These are phyloP conservation scores for Cercophora newfieldiana DNA, from an alignment of 495 filamentous ascomycete species.

Conservation along the genomic window DNA sequence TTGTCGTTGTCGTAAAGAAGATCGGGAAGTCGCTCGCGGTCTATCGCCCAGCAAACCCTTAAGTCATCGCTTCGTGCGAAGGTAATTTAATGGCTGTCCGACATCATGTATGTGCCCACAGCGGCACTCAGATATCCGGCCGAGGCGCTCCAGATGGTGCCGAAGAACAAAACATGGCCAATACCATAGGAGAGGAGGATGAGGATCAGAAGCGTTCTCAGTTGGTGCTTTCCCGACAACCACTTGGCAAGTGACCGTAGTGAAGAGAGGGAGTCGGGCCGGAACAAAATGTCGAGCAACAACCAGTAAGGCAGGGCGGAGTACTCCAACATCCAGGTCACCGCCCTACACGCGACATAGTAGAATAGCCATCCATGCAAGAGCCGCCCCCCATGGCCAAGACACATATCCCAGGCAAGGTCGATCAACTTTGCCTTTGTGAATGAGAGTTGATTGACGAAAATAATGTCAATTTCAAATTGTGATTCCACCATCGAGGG, in stretches of 20 bases:
- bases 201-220: background rate
- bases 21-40: background rate
- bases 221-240: background rate
- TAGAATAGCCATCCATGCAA: slow-evolving; percentile 15
- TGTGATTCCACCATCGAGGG: slow-evolving; percentile 1
- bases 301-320: background rate
- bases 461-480: slow-evolving; percentile 4
- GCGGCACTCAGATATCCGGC: slow-evolving; percentile 5
- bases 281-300: background rate
- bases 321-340: slow-evolving; percentile 16
- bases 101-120: background rate
- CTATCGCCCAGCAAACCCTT: slow-evolving; percentile 1
- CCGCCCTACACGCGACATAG: slow-evolving; percentile 1
- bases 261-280: background rate
- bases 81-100: background rate
- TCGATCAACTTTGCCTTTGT: slow-evolving; percentile 13
- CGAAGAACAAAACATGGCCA: slow-evolving; percentile 6
- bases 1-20: too few relatives aligned
- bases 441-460: background rate
- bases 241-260: background rate
- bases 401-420: slow-evolving; percentile 13
- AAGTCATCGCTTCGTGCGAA: background rate
- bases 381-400: slow-evolving; percentile 10
- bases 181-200: background rate
- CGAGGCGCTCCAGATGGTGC: slow-evolving; percentile 12